Evolutionary conservation across 1,284 basidiomycete species (phyloP).

Genomic region (Bondarzewia mesenterica): DNA sequence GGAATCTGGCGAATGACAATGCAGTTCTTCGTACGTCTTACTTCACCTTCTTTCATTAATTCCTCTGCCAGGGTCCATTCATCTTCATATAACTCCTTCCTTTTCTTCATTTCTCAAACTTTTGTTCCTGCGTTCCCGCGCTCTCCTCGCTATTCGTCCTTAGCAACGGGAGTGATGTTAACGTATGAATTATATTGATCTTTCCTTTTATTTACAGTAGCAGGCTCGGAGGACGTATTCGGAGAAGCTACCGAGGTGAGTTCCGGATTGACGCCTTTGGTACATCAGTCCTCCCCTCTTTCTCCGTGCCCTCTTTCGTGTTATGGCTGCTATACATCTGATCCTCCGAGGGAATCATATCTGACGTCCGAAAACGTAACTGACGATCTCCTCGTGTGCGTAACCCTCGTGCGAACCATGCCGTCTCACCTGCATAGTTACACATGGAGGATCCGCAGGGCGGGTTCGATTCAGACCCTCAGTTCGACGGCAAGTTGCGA

Average conservation of each 20-base stretch:
- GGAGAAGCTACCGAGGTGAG: slow-evolving; percentile 40
- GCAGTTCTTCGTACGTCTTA: slow-evolving; percentile 33
- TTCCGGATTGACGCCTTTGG: slow-evolving; percentile 1
- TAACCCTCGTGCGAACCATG: neutral
- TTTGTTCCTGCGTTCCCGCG: no score
- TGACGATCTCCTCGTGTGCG: no score
- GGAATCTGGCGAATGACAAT: slow-evolving; percentile 46
- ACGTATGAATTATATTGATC: slow-evolving; percentile 8
- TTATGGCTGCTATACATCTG: neutral
- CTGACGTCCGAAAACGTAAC: neutral
- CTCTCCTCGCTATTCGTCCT: no score
- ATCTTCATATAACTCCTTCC: no score
- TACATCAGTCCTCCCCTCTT: neutral
- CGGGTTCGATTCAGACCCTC: neutral
- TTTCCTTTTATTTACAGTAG: slow-evolving; percentile 25
- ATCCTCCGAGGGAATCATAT: neutral
- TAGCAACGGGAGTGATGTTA: no score
- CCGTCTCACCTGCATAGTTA: neutral
- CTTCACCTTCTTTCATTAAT: neutral
- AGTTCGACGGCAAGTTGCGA: neutral
- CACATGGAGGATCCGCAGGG: neutral
- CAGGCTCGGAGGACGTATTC: slow-evolving; percentile 44
- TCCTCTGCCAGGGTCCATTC: no score
- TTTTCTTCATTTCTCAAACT: no score
- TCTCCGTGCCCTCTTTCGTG: neutral